Evolutionary conservation across 768 basidiomycete genomes (phyloP), one percentile per base, ranked within the genome.

Genomic region (Mycena galopus): DNA sequence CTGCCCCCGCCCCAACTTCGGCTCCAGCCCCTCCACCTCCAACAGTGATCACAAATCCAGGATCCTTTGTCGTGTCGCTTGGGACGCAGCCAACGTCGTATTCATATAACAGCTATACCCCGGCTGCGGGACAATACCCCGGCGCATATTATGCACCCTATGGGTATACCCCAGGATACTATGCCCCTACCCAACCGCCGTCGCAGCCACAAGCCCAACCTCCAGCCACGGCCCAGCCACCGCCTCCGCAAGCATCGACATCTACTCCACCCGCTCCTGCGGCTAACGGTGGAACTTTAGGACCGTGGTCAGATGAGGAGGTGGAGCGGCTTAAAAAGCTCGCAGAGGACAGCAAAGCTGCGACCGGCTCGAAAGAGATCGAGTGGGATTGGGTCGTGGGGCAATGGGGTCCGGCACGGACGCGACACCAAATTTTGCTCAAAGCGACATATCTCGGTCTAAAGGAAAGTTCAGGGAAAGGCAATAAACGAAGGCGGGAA

Each of bases 261-360:
- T 78, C 77, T 19, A 75, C 79, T 30, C 72, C 76, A 29, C 23
- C 76, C 23, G 72, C 80, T 69, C 77, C 79, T 25, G 73, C 79
- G 12, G 73, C 79, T 37, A 80, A 78, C n/a, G 80, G 81, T 6
- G 87, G 88, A 70, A 90, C 90, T 65, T 91, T 92, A 61, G 94
- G 93, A 0, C 86, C 92, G 9, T 95, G 94, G 94, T 88, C 92
- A 3, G 92, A 94, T 9, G 93, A 92, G 69, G 94, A 96, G 78
- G 89, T 88, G 0, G 92, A 93, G 72, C 86, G 89, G 47, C 78
- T 96, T 69, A 91, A 87, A 79, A 89, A 86, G 63, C 78, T 95
- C 25, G 90, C 92, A 0, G 94, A 94, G 72, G 89, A 93, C 63
- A 91, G 90, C 77, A 88, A 88, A 67, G 80, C 84, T 61, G 80